These are phyloP conservation scores for Polyporus arcularius DNA, from an alignment of 768 basidiomycete genomes.

Conservation along the genomic window DNA sequence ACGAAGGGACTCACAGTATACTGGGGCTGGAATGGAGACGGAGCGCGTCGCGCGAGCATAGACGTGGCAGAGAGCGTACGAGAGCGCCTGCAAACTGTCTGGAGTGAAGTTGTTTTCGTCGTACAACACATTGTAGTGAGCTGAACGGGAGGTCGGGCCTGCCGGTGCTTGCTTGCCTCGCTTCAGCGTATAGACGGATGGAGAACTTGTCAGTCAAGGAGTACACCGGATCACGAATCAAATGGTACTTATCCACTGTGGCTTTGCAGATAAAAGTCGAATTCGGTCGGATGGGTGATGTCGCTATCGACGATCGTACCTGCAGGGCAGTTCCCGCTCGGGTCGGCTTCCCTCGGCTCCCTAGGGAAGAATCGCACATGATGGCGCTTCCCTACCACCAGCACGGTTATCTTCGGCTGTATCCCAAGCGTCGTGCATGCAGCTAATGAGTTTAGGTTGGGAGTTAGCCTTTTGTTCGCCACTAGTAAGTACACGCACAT, in stretches of 20 bases:
- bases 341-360: conserved; percentile 49
- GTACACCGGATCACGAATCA: neutral
- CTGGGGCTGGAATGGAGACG: conserved; percentile 81
- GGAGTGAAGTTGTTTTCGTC: conserved; percentile 67
- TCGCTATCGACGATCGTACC: conserved; percentile 78
- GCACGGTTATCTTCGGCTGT: conserved; percentile 67
- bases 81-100: conserved; percentile 67
- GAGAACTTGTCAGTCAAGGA: conserved; percentile 13
- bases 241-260: conserved; percentile 54
- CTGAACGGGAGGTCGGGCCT: conserved; percentile 57
- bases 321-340: conserved; percentile 71
- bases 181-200: conserved; percentile 39
- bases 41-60: conserved; percentile 81
- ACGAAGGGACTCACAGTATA: conserved; percentile 61
- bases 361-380: conserved; percentile 65
- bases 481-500: neutral
- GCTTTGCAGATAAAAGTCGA: conserved; percentile 78
- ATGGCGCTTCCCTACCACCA: conserved; percentile 80
- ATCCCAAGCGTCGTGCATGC: conserved; percentile 65
- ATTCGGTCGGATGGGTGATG: conserved; percentile 69
- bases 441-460: conserved; percentile 36
- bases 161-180: conserved; percentile 35
- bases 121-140: conserved; percentile 55
- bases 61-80: conserved; percentile 78
- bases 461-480: no score